Evolutionary conservation across 495 filamentous ascomycete genomes (phyloP).

Genomic region (Pyrenula aspistea): DNA sequence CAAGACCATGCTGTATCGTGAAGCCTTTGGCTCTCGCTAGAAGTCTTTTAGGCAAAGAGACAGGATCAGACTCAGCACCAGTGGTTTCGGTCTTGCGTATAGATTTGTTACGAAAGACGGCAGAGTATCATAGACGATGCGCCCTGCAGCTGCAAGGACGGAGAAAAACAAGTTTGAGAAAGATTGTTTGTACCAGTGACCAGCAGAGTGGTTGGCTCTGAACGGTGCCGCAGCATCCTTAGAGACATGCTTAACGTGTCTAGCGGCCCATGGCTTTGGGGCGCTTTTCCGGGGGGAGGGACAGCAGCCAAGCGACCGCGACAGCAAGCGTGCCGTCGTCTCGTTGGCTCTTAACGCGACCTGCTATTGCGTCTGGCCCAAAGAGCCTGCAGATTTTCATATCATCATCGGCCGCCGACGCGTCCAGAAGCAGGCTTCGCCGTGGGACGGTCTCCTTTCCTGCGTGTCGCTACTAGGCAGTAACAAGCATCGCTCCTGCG

Average conservation of each 20-base stretch:
- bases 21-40: not conserved
- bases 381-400: not conserved
- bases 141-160: not conserved
- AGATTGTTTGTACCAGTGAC: not conserved
- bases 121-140: not conserved
- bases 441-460: not conserved
- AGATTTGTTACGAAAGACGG: not conserved
- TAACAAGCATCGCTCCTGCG: not conserved
- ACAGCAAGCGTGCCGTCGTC: not conserved
- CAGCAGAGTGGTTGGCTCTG: not conserved
- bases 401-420: not conserved
- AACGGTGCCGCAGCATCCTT: not conserved
- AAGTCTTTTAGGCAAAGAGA: not conserved
- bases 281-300: not conserved
- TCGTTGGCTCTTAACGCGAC: not conserved
- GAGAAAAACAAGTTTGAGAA: not conserved
- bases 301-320: not conserved
- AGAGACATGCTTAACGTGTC: not conserved
- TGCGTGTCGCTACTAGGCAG: not conserved
- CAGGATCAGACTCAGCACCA: not conserved
- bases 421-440: not conserved
- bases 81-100: not conserved
- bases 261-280: not conserved
- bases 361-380: not conserved
- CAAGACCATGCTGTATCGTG: not conserved